Percentiles rank a stretch among this genome's conserved stretches.
phyloP scores from a whole-genome alignment of 2,329 filamentous ascomycete genomes.

The Hymenoscyphus fructigenus region DNA sequence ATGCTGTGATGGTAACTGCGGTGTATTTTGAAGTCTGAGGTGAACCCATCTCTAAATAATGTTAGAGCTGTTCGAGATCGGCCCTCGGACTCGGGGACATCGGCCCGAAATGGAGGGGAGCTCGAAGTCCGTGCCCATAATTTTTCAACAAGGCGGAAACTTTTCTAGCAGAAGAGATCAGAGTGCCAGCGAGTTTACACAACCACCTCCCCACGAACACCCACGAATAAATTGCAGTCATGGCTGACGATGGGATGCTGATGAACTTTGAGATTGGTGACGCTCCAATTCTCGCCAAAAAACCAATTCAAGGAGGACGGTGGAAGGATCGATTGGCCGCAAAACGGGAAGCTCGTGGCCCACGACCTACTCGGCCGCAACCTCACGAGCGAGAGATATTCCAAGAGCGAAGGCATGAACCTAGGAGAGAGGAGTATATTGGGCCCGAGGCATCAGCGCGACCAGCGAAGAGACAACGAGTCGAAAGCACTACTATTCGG shows the following conservation, averaged over 20 bases:
- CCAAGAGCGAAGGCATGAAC: constrained; percentile 29
- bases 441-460: constrained; percentile 28
- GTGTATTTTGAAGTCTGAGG: constrained; percentile 35
- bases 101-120: constrained; percentile 17
- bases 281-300: constrained; percentile 59
- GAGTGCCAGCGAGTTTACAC: background rate
- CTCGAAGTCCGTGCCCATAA: constrained; percentile 17
- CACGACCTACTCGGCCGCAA: constrained; percentile 39
- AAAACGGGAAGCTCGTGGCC: constrained; percentile 63
- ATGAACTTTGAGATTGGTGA: constrained; percentile 85
- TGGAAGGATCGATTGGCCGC: constrained; percentile 89
- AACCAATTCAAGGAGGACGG: constrained; percentile 78
- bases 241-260: constrained; percentile 95
- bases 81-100: background rate
- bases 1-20: constrained; percentile 35
- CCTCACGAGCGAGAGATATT: constrained; percentile 31
- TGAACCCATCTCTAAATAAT: background rate
- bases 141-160: constrained; percentile 22
- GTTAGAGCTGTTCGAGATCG: background rate
- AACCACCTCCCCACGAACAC: background rate
- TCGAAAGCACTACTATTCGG: constrained; percentile 30
- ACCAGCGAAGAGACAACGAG: constrained; percentile 47
- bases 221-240: constrained; percentile 40
- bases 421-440: constrained; percentile 35
- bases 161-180: constrained; percentile 16